A percentile compares a stretch with the other conserved stretches of the same genome.
Evolutionary conservation across 2,329 filamentous ascomycete genomes (phyloP).

Genomic region (Colletotrichum incanum): DNA sequence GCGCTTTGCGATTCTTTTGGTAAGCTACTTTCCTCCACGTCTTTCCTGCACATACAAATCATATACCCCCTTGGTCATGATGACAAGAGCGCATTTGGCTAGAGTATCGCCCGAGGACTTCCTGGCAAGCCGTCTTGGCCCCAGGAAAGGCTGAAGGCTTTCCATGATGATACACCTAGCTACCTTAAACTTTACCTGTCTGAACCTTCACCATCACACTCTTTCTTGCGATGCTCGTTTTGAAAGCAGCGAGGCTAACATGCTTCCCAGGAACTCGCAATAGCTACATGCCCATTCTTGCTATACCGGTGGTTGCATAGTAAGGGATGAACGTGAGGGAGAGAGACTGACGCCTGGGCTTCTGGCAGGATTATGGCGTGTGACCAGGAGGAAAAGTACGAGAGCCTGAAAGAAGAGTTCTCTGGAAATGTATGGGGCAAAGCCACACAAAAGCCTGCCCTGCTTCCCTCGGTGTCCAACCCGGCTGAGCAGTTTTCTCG

Average conservation of each 20-base stretch:
- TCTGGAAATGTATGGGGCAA: constrained; percentile 81
- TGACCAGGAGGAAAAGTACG: constrained; percentile 91
- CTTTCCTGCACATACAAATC: constrained; percentile 13
- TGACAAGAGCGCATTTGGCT: constrained; percentile 99
- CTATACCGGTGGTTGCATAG: not conserved
- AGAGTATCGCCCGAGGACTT: constrained; percentile 85
- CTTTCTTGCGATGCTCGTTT: constrained; percentile 41
- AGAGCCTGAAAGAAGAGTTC: constrained; percentile 86
- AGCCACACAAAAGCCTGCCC: constrained; percentile 12
- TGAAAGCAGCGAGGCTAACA: constrained; percentile 41
- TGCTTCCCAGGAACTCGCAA: constrained; percentile 48
- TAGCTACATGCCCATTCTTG: constrained; percentile 47
- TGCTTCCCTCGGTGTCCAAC: constrained; percentile 27
- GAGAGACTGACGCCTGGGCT: constrained; percentile 34
- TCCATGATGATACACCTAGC: constrained; percentile 99
- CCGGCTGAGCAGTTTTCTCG: constrained; percentile 43
- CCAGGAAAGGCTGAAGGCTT: constrained; percentile 72
- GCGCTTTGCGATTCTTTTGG: constrained; percentile 48
- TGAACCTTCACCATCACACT: constrained; percentile 69
- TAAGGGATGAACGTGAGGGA: not conserved
- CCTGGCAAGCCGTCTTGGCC: constrained; percentile 84
- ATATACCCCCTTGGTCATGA: constrained; percentile 71
- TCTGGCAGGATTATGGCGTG: constrained; percentile 87
- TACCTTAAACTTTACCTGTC: constrained; percentile 91
- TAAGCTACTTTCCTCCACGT: constrained; percentile 52